Percentiles rank a stretch among this genome's conserved stretches.
Evolutionary conservation across 768 basidiomycete genomes (phyloP).

Genomic region (Mycena vulgaris): DNA sequence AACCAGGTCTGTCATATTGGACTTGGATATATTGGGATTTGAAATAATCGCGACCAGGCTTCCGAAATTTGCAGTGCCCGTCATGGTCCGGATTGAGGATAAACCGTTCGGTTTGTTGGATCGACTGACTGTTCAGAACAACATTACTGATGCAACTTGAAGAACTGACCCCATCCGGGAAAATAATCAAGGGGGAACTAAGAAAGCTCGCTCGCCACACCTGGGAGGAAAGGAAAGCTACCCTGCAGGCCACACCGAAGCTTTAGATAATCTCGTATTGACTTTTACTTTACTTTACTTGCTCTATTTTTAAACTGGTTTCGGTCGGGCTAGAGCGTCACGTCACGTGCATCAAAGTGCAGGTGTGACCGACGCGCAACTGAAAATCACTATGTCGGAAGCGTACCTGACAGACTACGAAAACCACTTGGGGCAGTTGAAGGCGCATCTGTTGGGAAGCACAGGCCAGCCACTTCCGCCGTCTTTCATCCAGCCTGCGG

Average conservation of each 20-base stretch:
- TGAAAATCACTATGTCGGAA: conserved; percentile 5
- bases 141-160: neutral
- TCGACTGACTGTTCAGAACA: conserved; percentile 32
- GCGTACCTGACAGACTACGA: conserved; percentile 49
- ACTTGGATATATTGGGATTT: conserved; percentile 21
- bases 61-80: conserved; percentile 71
- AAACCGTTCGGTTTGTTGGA: conserved; percentile 59
- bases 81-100: conserved; percentile 67
- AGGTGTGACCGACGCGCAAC: no score
- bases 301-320: neutral
- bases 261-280: neutral
- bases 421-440: conserved; percentile 51
- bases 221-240: conserved; percentile 55
- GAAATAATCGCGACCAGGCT: conserved; percentile 51
- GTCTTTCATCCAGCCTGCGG: conserved; percentile 55
- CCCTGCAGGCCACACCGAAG: conserved; percentile 1
- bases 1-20: conserved; percentile 54
- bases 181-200: conserved; percentile 68
- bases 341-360: no score
- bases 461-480: conserved; percentile 45
- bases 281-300: neutral
- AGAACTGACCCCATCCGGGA: conserved; percentile 74
- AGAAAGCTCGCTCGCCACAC: conserved; percentile 61
- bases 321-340: no score
- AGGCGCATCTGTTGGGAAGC: conserved; percentile 55